Evolutionary conservation across 78 protist genomes (phyloP).

Genomic region (Dictyostelium purpureum): DNA sequence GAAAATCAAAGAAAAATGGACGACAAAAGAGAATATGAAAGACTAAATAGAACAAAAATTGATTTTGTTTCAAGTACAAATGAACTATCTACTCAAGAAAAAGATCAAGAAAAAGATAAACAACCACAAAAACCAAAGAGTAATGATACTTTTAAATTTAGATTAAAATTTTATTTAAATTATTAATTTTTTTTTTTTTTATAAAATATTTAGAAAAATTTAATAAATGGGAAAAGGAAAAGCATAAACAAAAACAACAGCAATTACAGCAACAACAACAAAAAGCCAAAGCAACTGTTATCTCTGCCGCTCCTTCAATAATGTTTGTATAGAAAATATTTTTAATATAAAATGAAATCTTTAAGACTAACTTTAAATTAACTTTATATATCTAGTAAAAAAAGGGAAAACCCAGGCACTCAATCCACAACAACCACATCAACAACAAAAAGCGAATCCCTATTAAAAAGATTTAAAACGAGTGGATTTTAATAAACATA

Average conservation of each 20-base stretch:
- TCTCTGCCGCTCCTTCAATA: slow-evolving; percentile 34
- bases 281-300: slow-evolving; percentile 24
- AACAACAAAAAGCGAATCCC: neutral
- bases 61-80: neutral
- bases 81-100: neutral
- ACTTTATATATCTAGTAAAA: neutral
- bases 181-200: neutral
- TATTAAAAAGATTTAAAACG: neutral
- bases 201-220: neutral
- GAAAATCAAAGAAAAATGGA: slow-evolving; percentile 59
- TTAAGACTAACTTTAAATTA: neutral
- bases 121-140: neutral
- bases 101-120: neutral
- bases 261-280: neutral
- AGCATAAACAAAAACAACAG: neutral
- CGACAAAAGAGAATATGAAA: slow-evolving; percentile 46
- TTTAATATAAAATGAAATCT: neutral
- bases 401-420: neutral
- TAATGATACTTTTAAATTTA: too few relatives aligned
- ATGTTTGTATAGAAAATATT: neutral
- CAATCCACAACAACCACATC: neutral
- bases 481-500: neutral
- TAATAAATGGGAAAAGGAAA: slow-evolving; percentile 27
- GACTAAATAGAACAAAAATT: slow-evolving; percentile 13
- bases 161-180: too few relatives aligned